Conservation (phyloP, 371 early-diverging fungal species). For the Entomophthora muscae region DNA sequence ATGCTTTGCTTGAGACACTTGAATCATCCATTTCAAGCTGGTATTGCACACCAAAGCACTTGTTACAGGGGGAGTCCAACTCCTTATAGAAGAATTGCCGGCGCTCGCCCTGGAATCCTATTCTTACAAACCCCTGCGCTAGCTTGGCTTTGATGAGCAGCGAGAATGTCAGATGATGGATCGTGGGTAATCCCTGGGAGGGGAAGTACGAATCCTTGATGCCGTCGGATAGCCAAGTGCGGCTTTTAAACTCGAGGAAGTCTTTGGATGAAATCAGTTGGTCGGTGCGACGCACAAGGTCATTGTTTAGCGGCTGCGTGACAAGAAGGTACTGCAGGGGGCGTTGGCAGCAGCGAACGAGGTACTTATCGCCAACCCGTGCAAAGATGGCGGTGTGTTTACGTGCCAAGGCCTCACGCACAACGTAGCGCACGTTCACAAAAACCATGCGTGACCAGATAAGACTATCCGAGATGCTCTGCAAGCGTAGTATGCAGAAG, state of each 20-base stretch:
- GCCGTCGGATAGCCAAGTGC: constrained; percentile 50
- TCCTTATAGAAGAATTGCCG: constrained; percentile 47
- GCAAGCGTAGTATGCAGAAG: constrained; percentile 18
- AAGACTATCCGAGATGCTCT: neutral
- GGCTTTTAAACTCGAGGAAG: constrained; percentile 33
- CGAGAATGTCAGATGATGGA: constrained; percentile 43
- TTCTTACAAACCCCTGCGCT: constrained; percentile 35
- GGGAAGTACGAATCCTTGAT: constrained; percentile 18
- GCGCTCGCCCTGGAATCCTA: constrained; percentile 25
- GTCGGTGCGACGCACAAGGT: neutral
- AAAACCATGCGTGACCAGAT: constrained; percentile 1
- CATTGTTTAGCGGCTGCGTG: neutral
- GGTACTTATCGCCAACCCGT: neutral
- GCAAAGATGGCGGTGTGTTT: neutral
- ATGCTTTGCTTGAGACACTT: constrained; percentile 42
- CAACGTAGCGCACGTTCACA: neutral
- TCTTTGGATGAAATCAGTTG: constrained; percentile 14
- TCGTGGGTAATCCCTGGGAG: constrained; percentile 26
- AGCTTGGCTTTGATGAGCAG: constrained; percentile 34
- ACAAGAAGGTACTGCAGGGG: constrained; percentile 5
- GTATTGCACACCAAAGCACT: constrained; percentile 35
- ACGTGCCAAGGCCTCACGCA: neutral
- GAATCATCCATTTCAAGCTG: constrained; percentile 29
- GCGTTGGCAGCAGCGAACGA: neutral
- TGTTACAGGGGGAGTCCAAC: constrained; percentile 7